Percentiles rank a stretch among this genome's conserved stretches.
phyloP scores from a whole-genome alignment of 306 rosid genomes.

The Amphicarpaea edgeworthii region DNA sequence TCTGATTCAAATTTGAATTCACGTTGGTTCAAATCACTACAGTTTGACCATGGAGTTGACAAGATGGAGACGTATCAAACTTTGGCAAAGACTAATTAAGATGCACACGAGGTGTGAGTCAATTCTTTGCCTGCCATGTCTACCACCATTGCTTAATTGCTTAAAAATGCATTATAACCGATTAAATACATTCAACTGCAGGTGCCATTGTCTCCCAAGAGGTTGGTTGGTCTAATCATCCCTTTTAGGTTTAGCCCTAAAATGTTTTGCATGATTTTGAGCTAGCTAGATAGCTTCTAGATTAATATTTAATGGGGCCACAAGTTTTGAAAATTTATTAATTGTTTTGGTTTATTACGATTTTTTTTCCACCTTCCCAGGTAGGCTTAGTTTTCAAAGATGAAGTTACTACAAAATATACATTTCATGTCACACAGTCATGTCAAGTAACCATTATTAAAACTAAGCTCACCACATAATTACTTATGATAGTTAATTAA shows the following conservation, averaged over 20 bases:
- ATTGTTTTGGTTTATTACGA: not conserved
- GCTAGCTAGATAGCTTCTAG: too few species aligned
- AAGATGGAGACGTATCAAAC: slow-evolving; percentile 33
- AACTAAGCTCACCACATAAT: not conserved
- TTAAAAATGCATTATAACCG: not conserved
- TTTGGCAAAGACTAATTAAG: slow-evolving; percentile 4
- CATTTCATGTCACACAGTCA: not conserved
- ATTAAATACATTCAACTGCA: slow-evolving; percentile 21
- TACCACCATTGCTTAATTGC: not conserved
- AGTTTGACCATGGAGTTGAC: slow-evolving; percentile 39
- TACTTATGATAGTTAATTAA: not conserved
- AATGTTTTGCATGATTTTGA: not conserved
- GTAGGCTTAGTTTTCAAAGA: not conserved
- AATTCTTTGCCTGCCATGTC: slow-evolving; percentile 22
- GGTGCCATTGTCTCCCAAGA: slow-evolving; percentile 55
- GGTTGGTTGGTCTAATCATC: slow-evolving; percentile 51
- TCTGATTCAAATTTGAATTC: not conserved
- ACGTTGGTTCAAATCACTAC: not conserved
- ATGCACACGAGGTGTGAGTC: slow-evolving; percentile 27
- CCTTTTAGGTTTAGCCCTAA: not conserved
- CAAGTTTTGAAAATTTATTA: not conserved
- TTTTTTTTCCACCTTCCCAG: not conserved
- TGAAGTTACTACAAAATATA: not conserved
- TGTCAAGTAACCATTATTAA: not conserved
- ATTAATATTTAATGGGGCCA: not conserved